A percentile compares a stretch with the other conserved stretches of the same genome.
These are phyloP conservation scores for Trametes gibbosa DNA, from an alignment of 768 basidiomycete genomes.

Conservation along the genomic window DNA sequence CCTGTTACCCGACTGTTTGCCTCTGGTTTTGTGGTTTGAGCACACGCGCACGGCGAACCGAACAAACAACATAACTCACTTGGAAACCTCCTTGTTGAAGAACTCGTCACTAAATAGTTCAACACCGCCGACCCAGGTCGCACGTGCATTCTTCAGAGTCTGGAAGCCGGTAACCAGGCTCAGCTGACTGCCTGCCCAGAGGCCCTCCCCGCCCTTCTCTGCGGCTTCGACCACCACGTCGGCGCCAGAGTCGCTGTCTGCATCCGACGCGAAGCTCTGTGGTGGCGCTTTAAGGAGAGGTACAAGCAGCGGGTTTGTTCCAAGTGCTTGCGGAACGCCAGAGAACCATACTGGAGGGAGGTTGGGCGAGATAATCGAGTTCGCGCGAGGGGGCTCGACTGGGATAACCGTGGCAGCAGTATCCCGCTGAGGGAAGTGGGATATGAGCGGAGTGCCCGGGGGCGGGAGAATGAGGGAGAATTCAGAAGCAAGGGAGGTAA, in stretches of 20 bases:
- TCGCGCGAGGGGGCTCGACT: constrained; percentile 46
- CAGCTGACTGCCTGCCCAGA: constrained; percentile 79
- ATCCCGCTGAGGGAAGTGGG: constrained; percentile 79
- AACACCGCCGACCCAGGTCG: constrained; percentile 78
- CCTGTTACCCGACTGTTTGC: constrained; percentile 67
- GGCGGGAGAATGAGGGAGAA: constrained; percentile 90
- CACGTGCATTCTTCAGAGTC: constrained; percentile 69
- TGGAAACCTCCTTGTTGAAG: constrained; percentile 57
- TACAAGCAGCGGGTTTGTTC: constrained; percentile 73
- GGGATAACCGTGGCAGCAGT: constrained; percentile 65
- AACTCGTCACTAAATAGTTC: constrained; percentile 79
- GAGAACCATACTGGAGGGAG: constrained; percentile 72
- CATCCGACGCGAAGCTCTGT: constrained; percentile 74
- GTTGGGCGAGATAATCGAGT: constrained; percentile 46
- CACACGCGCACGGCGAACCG: background rate
- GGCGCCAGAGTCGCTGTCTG: constrained; percentile 51
- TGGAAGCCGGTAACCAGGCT: constrained; percentile 89
- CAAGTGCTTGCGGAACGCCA: constrained; percentile 62
- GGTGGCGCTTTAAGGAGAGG: constrained; percentile 78
- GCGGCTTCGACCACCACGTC: constrained; percentile 67
- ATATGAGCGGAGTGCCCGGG: constrained; percentile 77
- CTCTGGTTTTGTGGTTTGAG: constrained; percentile 35
- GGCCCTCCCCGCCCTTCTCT: constrained; percentile 72
- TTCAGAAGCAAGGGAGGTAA: constrained; percentile 81
- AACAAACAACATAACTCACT: constrained; percentile 38